Conservation (phyloP, 495 filamentous ascomycete genomes). For the Hypoxylon fuscum region DNA sequence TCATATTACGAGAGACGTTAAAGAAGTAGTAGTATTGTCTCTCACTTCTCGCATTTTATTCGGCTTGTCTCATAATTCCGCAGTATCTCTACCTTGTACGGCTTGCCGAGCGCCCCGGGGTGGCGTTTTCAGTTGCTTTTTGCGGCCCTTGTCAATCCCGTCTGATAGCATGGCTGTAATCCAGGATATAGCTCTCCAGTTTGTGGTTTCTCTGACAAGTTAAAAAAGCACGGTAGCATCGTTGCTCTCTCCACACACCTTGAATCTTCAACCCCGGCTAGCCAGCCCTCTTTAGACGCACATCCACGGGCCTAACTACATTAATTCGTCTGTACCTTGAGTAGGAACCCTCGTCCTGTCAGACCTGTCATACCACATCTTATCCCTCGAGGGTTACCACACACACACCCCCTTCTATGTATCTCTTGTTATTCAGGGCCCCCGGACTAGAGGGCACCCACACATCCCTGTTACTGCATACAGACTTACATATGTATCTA, state of each 20-base stretch:
- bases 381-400: conserved; percentile 46
- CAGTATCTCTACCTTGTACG: conserved; percentile 30
- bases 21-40: conserved; percentile 12
- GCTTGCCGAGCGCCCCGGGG: conserved; percentile 40
- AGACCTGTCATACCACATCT: conserved; percentile 50
- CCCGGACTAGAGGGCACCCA: conserved; percentile 42
- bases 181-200: conserved; percentile 43
- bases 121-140: conserved; percentile 40
- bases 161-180: conserved; percentile 39
- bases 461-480: conserved; percentile 48
- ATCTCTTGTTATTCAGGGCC: conserved; percentile 39
- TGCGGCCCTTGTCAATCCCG: conserved; percentile 38
- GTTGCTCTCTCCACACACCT: conserved; percentile 42
- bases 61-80: conserved; percentile 39
- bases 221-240: conserved; percentile 44
- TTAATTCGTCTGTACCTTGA: conserved; percentile 43
- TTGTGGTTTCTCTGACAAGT: conserved; percentile 43
- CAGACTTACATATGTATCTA: conserved; percentile 50
- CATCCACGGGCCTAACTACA: conserved; percentile 40
- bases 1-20: conserved; percentile 4
- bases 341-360: conserved; percentile 43
- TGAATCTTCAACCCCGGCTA: conserved; percentile 42
- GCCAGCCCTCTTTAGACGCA: conserved; percentile 41
- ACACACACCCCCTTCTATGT: conserved; percentile 40
- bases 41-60: conserved; percentile 36